Conservation (phyloP, 495 filamentous ascomycete genomes). For the Hypomontagnella monticulosa region DNA sequence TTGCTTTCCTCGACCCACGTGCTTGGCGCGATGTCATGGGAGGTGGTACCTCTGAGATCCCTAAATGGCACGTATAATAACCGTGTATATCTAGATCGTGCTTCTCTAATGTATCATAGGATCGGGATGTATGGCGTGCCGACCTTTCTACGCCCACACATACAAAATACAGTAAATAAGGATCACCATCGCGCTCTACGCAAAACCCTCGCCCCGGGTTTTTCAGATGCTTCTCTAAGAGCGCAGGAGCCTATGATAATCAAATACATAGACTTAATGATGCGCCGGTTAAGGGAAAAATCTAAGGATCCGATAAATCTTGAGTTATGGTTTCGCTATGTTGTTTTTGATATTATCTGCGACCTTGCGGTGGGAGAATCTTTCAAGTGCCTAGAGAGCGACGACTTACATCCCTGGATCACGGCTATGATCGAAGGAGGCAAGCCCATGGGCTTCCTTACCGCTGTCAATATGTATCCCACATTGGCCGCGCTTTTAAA, state of each 20-base stretch:
- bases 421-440: constrained; percentile 43
- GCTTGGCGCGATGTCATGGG: constrained; percentile 65
- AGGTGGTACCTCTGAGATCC: constrained; percentile 31
- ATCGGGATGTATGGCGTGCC: constrained; percentile 34
- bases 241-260: constrained; percentile 57
- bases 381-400: constrained; percentile 55
- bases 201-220: constrained; percentile 53
- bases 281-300: constrained; percentile 48
- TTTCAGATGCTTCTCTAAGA: constrained; percentile 55
- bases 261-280: constrained; percentile 53
- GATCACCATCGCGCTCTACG: constrained; percentile 45
- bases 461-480: constrained; percentile 31
- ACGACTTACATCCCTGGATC: constrained; percentile 54
- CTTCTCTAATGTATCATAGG: background rate
- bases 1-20: constrained; percentile 55
- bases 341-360: constrained; percentile 63
- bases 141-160: constrained; percentile 23
- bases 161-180: constrained; percentile 29
- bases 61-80: constrained; percentile 24
- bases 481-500: constrained; percentile 9
- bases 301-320: constrained; percentile 42
- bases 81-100: too few species aligned
- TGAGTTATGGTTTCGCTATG: constrained; percentile 57
- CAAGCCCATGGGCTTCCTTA: constrained; percentile 28
- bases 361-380: constrained; percentile 63